Percentiles rank a stretch among this genome's conserved stretches.
phyloP scores from a whole-genome alignment of 1,284 basidiomycete genomes.

The Tilletia horrida region DNA sequence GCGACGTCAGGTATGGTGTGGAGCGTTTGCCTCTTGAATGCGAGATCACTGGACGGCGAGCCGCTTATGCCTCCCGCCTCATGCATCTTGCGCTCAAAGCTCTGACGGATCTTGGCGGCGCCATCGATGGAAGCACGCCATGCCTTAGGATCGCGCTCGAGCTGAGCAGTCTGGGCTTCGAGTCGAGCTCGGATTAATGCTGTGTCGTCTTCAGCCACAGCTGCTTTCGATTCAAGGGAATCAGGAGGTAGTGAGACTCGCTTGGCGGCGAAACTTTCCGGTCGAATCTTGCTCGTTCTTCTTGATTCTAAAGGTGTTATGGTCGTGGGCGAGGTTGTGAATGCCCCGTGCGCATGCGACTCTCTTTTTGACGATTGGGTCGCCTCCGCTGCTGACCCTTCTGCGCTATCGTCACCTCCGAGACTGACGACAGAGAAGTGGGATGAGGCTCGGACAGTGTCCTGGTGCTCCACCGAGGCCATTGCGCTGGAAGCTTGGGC shows the following conservation, averaged over 20 bases:
- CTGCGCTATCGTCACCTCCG: constrained; percentile 18
- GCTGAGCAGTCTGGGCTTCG: constrained; percentile 40
- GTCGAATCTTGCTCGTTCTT: neutral
- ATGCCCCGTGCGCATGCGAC: no score
- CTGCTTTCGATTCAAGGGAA: neutral
- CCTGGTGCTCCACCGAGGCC: neutral
- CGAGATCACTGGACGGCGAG: neutral
- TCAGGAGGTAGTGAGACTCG: neutral
- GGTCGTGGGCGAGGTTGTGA: constrained; percentile 10
- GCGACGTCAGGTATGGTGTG: no score
- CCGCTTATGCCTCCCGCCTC: constrained; percentile 23
- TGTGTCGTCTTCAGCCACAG: neutral
- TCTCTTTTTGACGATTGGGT: neutral
- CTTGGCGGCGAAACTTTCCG: neutral
- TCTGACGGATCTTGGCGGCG: constrained; percentile 44
- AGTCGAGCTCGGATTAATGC: constrained; percentile 42
- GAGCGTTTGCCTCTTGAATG: neutral
- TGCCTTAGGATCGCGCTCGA: constrained; percentile 43
- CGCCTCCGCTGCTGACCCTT: neutral
- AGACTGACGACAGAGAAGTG: constrained; percentile 41
- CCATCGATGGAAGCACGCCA: constrained; percentile 46
- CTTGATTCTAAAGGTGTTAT: no score
- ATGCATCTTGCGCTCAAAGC: constrained; percentile 44
- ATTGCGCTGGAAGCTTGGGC: neutral
- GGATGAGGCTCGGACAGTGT: constrained; percentile 25